Conservation (phyloP, 2,329 filamentous ascomycete species). For the Clarireedia hainanense region DNA sequence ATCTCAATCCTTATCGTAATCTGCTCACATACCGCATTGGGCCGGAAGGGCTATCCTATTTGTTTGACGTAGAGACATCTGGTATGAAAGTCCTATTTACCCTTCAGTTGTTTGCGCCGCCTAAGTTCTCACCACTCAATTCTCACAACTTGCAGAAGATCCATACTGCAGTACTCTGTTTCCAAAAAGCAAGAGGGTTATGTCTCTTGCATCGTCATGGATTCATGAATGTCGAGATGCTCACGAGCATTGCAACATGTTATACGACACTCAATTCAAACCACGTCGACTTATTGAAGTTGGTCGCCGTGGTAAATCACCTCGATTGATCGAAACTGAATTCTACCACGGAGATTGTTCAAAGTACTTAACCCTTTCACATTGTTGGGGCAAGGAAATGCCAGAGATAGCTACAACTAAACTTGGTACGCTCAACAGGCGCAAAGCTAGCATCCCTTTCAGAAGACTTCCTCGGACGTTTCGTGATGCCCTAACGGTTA, state of each 20-base stretch:
- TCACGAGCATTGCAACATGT: slow-evolving; percentile 9
- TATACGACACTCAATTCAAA: slow-evolving; percentile 10
- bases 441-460: slow-evolving; percentile 5
- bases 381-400: slow-evolving; percentile 10
- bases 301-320: background rate
- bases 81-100: slow-evolving; percentile 2
- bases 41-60: background rate
- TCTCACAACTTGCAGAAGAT: slow-evolving; percentile 7
- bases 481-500: slow-evolving; percentile 5
- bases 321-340: slow-evolving; percentile 6
- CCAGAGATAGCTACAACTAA: slow-evolving; percentile 8
- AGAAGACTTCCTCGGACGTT: slow-evolving; percentile 1
- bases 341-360: background rate
- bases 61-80: slow-evolving; percentile 12
- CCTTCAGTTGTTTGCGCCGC: background rate
- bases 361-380: slow-evolving; percentile 9
- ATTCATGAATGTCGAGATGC: slow-evolving; percentile 7
- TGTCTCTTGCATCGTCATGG: slow-evolving; percentile 10
- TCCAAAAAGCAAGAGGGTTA: slow-evolving; percentile 2
- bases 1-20: background rate
- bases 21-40: slow-evolving; percentile 9
- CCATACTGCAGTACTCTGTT: slow-evolving; percentile 3
- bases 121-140: background rate
- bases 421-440: slow-evolving; percentile 1
- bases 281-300: slow-evolving; percentile 15